Conservation (phyloP, 306 rosid genomes). For the Cicer yamashitae region DNA sequence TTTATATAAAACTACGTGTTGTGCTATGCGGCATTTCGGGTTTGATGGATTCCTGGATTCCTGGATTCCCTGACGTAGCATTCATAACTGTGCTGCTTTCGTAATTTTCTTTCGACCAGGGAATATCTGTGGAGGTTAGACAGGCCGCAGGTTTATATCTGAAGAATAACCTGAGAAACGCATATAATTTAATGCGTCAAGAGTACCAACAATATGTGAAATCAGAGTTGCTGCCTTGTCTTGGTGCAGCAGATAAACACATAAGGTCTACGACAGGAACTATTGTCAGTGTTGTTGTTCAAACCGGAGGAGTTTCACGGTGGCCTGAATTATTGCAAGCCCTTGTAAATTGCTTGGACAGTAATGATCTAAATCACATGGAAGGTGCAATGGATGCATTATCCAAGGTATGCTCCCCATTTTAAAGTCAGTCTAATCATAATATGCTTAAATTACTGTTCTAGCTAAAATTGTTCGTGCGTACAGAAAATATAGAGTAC, state of each 20-base stretch:
- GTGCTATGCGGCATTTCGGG: not conserved
- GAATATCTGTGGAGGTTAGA: slow-evolving; percentile 85
- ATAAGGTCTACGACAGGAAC: slow-evolving; percentile 93
- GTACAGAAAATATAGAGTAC: slow-evolving; percentile 23
- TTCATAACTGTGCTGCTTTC: slow-evolving; percentile 35
- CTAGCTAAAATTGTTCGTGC: not conserved
- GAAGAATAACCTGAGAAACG: slow-evolving; percentile 84
- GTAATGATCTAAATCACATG: slow-evolving; percentile 89
- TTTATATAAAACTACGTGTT: not conserved
- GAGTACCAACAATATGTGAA: slow-evolving; percentile 83
- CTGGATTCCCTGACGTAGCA: slow-evolving; percentile 1
- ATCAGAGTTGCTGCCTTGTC: slow-evolving; percentile 90
- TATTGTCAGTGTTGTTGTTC: slow-evolving; percentile 81
- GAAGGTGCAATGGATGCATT: slow-evolving; percentile 99
- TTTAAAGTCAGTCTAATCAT: not conserved
- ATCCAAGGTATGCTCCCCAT: slow-evolving; percentile 71
- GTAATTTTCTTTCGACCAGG: slow-evolving; percentile 59
- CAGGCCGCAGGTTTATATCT: slow-evolving; percentile 94
- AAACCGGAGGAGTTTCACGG: slow-evolving; percentile 78
- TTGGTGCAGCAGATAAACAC: slow-evolving; percentile 90
- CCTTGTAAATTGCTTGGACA: slow-evolving; percentile 89
- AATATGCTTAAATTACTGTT: slow-evolving; percentile 29
- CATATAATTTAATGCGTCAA: slow-evolving; percentile 65
- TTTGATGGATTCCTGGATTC: not conserved
- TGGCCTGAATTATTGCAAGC: slow-evolving; percentile 98